Conservation (phyloP, 352 stramenopile genomes). For the Pythium aphanidermatum region DNA sequence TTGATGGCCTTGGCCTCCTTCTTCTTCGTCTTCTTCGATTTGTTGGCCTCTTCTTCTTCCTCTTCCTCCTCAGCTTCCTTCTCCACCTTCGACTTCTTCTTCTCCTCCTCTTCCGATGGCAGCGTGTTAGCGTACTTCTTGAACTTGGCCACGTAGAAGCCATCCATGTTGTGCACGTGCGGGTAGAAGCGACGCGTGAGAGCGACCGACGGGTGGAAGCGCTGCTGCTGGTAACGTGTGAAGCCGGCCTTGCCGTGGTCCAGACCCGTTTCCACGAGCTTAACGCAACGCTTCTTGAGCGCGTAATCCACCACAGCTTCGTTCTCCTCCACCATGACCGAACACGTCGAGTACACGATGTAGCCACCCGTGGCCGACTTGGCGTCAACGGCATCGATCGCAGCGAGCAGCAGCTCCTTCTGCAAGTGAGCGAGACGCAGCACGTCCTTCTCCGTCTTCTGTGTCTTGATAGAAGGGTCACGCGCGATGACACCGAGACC, state of each 20-base stretch:
- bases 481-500: slow-evolving; percentile 97
- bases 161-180: slow-evolving; percentile 99
- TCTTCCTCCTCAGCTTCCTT: slow-evolving; percentile 61
- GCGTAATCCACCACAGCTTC: slow-evolving; percentile 99
- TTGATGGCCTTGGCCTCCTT: slow-evolving; percentile 69
- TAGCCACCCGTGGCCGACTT: slow-evolving; percentile 96
- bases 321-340: slow-evolving; percentile 90
- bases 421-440: slow-evolving; percentile 94
- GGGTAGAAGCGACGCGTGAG: slow-evolving; percentile 98
- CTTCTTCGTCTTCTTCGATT: slow-evolving; percentile 82
- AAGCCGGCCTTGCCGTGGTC: slow-evolving; percentile 94
- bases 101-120: slow-evolving; percentile 64
- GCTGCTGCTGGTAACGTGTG: slow-evolving; percentile 93
- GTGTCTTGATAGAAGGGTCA: slow-evolving; percentile 98
- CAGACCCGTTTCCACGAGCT: slow-evolving; percentile 96
- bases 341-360: slow-evolving; percentile 99
- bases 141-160: slow-evolving; percentile 99
- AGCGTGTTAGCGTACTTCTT: slow-evolving; percentile 97
- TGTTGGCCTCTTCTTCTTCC: slow-evolving; percentile 55
- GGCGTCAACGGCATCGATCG: slow-evolving; percentile 97
- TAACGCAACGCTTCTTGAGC: slow-evolving; percentile 97
- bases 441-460: slow-evolving; percentile 93
- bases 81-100: slow-evolving; percentile 64
- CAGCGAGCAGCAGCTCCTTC: slow-evolving; percentile 98
- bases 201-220: slow-evolving; percentile 97